A percentile compares a stretch with the other conserved stretches of the same genome.
These are phyloP conservation scores for Solanum arcanum DNA, from an alignment of 257 asterid species.

Conservation along the genomic window DNA sequence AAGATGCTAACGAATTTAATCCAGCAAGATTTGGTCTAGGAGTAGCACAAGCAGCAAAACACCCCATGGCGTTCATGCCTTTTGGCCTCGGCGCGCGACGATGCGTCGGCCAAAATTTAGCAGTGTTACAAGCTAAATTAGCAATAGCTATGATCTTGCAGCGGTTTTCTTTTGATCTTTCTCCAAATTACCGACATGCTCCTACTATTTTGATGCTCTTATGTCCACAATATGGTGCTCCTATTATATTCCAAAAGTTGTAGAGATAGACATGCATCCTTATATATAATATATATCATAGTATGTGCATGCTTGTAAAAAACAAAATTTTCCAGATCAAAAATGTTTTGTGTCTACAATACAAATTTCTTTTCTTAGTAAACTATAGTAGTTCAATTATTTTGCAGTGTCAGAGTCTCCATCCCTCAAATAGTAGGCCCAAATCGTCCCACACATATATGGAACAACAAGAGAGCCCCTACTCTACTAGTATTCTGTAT, in stretches of 20 bases:
- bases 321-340: not conserved
- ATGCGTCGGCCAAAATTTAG: conserved; percentile 66
- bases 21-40: conserved; percentile 47
- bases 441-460: not conserved
- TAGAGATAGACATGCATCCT: not conserved
- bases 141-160: conserved; percentile 60
- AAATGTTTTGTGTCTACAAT: not conserved
- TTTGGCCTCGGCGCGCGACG: conserved; percentile 73
- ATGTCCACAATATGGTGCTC: conserved; percentile 77
- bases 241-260: not conserved
- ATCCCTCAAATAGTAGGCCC: not conserved
- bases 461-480: not conserved
- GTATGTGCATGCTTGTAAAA: not conserved
- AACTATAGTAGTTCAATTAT: not conserved
- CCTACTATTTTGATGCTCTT: conserved; percentile 54
- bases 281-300: not conserved
- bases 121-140: conserved; percentile 68
- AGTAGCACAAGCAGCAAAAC: not conserved
- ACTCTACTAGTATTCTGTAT: not conserved
- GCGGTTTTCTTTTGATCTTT: conserved; percentile 35
- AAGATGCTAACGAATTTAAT: conserved; percentile 59
- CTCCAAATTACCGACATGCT: conserved; percentile 60
- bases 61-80: conserved; percentile 38
- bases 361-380: not conserved
- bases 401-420: not conserved